Percentiles rank a stretch among this genome's conserved stretches.
Conservation (phyloP, 371 early-diverging fungal genomes). For the Synchytrium microbalum region DNA sequence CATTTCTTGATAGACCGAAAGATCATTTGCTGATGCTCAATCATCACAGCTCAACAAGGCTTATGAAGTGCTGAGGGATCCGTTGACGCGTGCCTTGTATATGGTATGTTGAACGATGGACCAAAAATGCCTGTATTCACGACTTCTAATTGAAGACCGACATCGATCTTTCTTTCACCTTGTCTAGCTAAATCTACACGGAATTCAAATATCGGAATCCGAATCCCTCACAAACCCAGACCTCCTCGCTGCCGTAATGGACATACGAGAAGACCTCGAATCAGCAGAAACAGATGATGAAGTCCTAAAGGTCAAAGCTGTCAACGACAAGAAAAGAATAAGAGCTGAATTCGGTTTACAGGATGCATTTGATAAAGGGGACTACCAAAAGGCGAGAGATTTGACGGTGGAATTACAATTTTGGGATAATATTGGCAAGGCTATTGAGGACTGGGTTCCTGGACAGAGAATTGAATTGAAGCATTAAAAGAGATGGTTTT, state of each 20-base stretch:
- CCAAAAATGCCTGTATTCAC: not conserved
- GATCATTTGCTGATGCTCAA: constrained; percentile 64
- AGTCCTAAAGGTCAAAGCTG: constrained; percentile 37
- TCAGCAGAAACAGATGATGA: constrained; percentile 52
- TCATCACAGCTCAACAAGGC: constrained; percentile 82
- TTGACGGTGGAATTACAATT: constrained; percentile 59
- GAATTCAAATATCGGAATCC: constrained; percentile 52
- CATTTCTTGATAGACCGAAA: constrained; percentile 56
- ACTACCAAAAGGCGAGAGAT: constrained; percentile 48
- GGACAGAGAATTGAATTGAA: constrained; percentile 29
- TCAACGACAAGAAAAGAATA: constrained; percentile 39
- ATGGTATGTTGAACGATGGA: constrained; percentile 31
- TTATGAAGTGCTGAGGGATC: constrained; percentile 68
- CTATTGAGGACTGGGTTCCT: constrained; percentile 55
- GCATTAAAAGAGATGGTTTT: constrained; percentile 14
- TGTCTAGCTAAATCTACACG: constrained; percentile 47
- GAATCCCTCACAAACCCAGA: constrained; percentile 63
- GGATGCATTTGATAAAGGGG: constrained; percentile 42
- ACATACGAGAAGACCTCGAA: constrained; percentile 64
- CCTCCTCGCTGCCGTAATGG: constrained; percentile 75
- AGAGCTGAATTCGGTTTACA: constrained; percentile 31
- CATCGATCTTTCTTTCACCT: not conserved
- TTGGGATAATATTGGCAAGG: constrained; percentile 55
- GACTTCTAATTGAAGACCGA: not conserved
- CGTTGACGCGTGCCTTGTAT: constrained; percentile 72